phyloP scores from a whole-genome alignment of 2,329 filamentous ascomycete species.

The Exophiala sp. region DNA sequence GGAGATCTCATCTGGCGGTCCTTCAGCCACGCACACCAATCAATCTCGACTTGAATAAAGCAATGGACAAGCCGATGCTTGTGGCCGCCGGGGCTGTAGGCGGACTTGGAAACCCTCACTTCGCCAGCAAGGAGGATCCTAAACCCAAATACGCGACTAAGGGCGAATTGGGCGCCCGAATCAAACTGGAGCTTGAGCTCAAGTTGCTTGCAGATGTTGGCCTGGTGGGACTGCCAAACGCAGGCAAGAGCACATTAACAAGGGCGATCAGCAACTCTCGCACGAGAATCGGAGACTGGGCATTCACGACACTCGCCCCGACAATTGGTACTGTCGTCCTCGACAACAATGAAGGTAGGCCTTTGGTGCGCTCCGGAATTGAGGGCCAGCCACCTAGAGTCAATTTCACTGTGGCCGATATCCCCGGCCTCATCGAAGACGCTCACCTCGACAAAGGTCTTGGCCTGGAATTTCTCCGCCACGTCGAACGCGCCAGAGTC shows the following conservation, averaged over 20 bases:
- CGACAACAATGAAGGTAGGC: conserved; percentile 78
- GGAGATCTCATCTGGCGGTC: conserved; percentile 56
- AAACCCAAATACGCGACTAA: conserved; percentile 84
- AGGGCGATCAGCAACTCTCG: conserved; percentile 84
- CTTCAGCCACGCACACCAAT: conserved; percentile 72
- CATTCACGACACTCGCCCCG: conserved; percentile 90
- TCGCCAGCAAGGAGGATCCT: conserved; percentile 69
- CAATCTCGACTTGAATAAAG: conserved; percentile 66
- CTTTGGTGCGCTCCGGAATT: conserved; percentile 48
- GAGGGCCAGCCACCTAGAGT: conserved; percentile 58
- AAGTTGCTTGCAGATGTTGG: conserved; percentile 95
- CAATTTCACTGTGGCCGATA: conserved; percentile 90
- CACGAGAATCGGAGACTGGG: conserved; percentile 88
- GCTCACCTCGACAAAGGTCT: conserved; percentile 90
- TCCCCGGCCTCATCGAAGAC: conserved; percentile 87
- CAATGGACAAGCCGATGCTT: conserved; percentile 78
- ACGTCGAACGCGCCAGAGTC: conserved; percentile 89
- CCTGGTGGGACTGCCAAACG: conserved; percentile 90
- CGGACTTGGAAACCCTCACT: conserved; percentile 90
- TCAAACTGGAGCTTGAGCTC: conserved; percentile 82
- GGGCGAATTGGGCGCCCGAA: conserved; percentile 72
- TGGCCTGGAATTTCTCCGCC: conserved; percentile 85
- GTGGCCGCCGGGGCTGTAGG: conserved; percentile 85
- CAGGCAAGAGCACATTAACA: conserved; percentile 89
- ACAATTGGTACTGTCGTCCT: conserved; percentile 95